These are phyloP conservation scores for Dactylonectria estremocensis DNA, from an alignment of 2,329 filamentous ascomycete species.

Conservation along the genomic window DNA sequence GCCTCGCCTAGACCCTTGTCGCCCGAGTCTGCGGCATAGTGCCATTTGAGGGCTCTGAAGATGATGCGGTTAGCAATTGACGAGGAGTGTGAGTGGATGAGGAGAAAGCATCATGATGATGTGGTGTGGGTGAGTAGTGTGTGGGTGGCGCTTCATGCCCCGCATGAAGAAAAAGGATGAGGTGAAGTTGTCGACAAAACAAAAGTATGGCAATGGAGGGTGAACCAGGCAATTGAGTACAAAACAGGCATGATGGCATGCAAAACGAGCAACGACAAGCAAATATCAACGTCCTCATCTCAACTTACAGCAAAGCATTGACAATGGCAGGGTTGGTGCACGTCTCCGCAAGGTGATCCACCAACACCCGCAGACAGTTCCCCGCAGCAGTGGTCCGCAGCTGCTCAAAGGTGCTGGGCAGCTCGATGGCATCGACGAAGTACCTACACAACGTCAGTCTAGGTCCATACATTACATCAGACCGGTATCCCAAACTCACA, in stretches of 20 bases:
- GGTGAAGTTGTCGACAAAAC: neutral
- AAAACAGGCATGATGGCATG: neutral
- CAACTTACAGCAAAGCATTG: slow-evolving; percentile 79
- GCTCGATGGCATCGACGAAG: slow-evolving; percentile 73
- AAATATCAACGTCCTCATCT: neutral
- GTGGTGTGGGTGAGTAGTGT: neutral
- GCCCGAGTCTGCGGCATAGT: slow-evolving; percentile 76
- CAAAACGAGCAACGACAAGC: neutral
- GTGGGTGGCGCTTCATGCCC: slow-evolving; percentile 6
- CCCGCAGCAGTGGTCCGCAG: slow-evolving; percentile 77
- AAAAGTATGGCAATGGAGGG: neutral
- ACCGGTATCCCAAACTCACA: slow-evolving; percentile 58
- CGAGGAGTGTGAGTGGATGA: neutral
- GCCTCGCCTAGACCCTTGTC: slow-evolving; percentile 77
- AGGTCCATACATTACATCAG: neutral
- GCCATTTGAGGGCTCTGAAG: slow-evolving; percentile 79
- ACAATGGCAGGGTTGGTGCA: slow-evolving; percentile 80
- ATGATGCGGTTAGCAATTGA: slow-evolving; percentile 27
- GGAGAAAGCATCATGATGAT: neutral
- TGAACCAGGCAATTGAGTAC: slow-evolving; percentile 3
- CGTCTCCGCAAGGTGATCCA: slow-evolving; percentile 73
- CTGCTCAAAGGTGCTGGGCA: slow-evolving; percentile 82
- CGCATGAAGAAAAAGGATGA: neutral
- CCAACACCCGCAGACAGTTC: slow-evolving; percentile 69
- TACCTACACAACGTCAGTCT: slow-evolving; percentile 61